Base-by-base conservation (phyloP, 116 monocot genomes). In the Posidonia oceanica region DNA sequence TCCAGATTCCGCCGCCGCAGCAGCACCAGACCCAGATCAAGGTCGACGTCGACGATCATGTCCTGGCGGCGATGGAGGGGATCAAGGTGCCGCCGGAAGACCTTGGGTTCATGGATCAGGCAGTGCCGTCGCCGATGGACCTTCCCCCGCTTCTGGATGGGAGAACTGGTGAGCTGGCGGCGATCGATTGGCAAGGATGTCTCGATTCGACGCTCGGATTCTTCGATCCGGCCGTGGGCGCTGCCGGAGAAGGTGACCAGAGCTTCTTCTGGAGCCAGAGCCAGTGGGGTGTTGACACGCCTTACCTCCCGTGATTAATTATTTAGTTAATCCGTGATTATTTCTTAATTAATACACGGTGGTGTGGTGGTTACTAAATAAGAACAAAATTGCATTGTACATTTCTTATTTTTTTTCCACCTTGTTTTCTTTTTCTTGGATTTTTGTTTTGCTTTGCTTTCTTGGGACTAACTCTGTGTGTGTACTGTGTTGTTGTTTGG, bases 201-300 rank as follows among this genome's bases (percentile, higher is more conserved):
- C 58, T 39, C 20, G 70, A 70, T 58, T 14, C 70, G n/a, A 2
- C 21, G 5, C 17, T 39, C 70, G 53, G 57, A 10, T 39, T 70
- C 57, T 70, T 57, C 70, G 70, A 70, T 12, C 11, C 21, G 14
- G 53, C 6, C 18, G 18, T 8, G 37, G 12, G 38, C 39, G 2
- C 56, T 3, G 13, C 48, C 53, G 42, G 44, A 42, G 68, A 21
- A 3, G 68, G 52, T n/a, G 37, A 70, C 57, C 55, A 39, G 0
- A 37, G 20, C 3, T 17, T 70, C 20, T 57, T 57, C 70, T 70
- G 70, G 70, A 51, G 12, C 12, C 67, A 67, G 18, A 51, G 37
- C 20, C 67, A 21, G 38, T 39, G 36, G 42, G 40, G 8, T 20
- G 62, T 36, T 29, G 64, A 39, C 40, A n/a, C 2, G 52, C 10